phyloP scores from a whole-genome alignment of 202 grass and related monocot genomes.

The Schoenoplectus tabernaemontani region DNA sequence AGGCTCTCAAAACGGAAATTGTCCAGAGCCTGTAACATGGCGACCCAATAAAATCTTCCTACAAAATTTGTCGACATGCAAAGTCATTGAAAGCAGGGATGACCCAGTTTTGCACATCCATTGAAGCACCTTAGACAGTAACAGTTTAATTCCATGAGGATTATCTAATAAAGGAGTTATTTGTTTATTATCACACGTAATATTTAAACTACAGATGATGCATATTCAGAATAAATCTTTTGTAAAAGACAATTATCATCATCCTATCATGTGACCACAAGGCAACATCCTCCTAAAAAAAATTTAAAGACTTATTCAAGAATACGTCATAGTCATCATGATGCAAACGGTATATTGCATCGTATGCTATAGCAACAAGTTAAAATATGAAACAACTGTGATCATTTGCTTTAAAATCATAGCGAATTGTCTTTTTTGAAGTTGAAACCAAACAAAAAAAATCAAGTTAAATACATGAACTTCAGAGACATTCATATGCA shows the following conservation, averaged over 20 bases:
- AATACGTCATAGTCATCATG: not conserved
- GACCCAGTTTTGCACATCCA: not conserved
- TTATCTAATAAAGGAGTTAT: constrained; percentile 1
- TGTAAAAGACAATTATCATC: not conserved
- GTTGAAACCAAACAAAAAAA: no score
- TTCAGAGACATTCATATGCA: not conserved
- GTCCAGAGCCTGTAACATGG: no score
- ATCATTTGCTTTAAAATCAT: no score
- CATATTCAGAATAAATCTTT: not conserved
- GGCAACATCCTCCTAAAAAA: not conserved
- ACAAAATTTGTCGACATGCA: not conserved
- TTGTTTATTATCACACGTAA: not conserved
- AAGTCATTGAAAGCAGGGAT: not conserved
- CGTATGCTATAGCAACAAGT: no score
- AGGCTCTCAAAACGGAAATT: no score
- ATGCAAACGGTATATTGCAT: not conserved
- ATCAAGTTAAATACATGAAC: not conserved
- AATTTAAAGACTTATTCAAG: not conserved
- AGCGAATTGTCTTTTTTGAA: no score
- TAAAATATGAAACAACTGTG: no score
- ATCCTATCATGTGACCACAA: no score
- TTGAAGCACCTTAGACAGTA: not conserved
- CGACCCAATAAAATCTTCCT: not conserved
- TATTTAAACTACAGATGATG: not conserved
- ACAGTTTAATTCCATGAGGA: not conserved